Base-by-base conservation (phyloP, 768 basidiomycete genomes). In the Boletus insuetus region DNA sequence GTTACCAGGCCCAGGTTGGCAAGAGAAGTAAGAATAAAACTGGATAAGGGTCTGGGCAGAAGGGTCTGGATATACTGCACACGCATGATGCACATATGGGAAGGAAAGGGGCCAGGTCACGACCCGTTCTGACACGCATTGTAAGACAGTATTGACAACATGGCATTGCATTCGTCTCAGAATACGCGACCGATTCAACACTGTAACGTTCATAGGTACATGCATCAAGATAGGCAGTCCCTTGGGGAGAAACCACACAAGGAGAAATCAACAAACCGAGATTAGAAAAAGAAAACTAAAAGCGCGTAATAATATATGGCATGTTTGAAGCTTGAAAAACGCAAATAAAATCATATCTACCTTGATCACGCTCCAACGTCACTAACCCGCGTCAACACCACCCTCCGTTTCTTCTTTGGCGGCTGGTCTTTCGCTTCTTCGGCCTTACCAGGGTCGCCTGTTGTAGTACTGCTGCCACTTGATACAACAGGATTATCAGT, bases 1-100 rank as follows among this genome's bases (percentile, higher is more conserved):
- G 96, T 75, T 99, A 89, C 84, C 93, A 97, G 77, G 95, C 94
- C 51, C 94, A 97, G 69, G 89, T 94, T 54, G 91, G 91, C 49
- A 91, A 85, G 79, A 79, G 90, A 67, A 89, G 86, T 75, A 88
- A 86, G 75, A 89, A 88, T 74, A 87, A 86, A 74, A 85, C 84
- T 9, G 85, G 85, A 22, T 87, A 58, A 72, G 58, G 44, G 22
- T 19, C 19, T 14, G 81, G 80, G 29, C 80, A 49, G 71, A 60
- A 41, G 22, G 13, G 6, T 40, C 56, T 17, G 37, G 24, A 42
- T 50, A 41, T 48, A 40, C 46, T 34, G 43, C 48, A 38, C 26
- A 22, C 31, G 31, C 49, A 42, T 35, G 32, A 44, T 49, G 26
- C 24, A 19, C 44, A 46, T 47, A 62, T 46, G 49, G 24, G 26